Evolutionary conservation across 2,329 filamentous ascomycete species (phyloP).

Genomic region (Ophiocordyceps polyrhachis-furcata): DNA sequence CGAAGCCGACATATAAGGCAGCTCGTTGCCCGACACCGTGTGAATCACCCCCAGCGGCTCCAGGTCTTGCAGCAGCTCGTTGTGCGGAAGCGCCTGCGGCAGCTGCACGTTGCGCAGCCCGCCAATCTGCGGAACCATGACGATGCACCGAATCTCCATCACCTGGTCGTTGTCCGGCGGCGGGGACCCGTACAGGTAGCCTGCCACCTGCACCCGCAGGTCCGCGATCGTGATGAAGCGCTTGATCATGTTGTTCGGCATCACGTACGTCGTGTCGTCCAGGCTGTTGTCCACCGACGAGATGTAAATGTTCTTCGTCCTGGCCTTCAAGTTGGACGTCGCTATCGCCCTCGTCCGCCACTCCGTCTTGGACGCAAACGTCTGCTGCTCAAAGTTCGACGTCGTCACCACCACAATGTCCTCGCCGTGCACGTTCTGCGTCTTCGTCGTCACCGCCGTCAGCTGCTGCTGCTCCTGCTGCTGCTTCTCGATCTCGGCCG

Average conservation of each 20-base stretch:
- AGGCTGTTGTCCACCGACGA: conserved; percentile 86
- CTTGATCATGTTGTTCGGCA: conserved; percentile 98
- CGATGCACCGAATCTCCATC: conserved; percentile 92
- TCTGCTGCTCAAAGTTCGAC: conserved; percentile 92
- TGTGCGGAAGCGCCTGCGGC: conserved; percentile 74
- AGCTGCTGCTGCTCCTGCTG: conserved; percentile 93
- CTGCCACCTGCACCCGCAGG: conserved; percentile 87
- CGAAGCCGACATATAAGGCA: conserved; percentile 86
- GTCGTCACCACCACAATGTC: conserved; percentile 98
- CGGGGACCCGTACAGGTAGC: conserved; percentile 84
- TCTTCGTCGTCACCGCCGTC: conserved; percentile 95
- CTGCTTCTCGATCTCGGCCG: conserved; percentile 97
- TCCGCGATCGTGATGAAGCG: conserved; percentile 96
- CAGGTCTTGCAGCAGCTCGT: conserved; percentile 70
- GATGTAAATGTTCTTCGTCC: conserved; percentile 97
- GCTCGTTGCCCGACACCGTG: conserved; percentile 84
- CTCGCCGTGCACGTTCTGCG: conserved; percentile 89
- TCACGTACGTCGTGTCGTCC: conserved; percentile 87
- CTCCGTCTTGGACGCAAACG: conserved; percentile 95
- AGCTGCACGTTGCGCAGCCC: conserved; percentile 83
- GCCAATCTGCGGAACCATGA: conserved; percentile 94
- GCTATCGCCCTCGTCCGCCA: conserved; percentile 96
- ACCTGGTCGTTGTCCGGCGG: conserved; percentile 90
- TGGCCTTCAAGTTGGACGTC: conserved; percentile 81
- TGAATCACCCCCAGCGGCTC: conserved; percentile 92